phyloP scores from a whole-genome alignment of 257 asterid species.

The Craterostigma plantagineum region DNA sequence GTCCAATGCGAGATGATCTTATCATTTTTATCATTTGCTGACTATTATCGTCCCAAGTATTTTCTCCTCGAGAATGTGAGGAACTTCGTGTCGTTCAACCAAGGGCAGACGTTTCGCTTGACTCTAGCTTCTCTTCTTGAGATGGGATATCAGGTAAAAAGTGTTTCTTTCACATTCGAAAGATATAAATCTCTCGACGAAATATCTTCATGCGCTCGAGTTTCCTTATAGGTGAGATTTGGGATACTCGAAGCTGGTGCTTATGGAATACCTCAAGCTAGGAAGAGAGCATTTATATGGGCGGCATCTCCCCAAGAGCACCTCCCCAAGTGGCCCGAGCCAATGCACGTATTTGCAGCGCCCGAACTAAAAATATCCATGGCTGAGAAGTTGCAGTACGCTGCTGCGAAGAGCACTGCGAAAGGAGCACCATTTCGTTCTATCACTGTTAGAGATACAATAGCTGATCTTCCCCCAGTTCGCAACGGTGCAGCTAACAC shows the following conservation, averaged over 20 bases:
- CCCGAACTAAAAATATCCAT: conserved; percentile 64
- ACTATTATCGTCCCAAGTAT: conserved; percentile 75
- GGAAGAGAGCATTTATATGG: conserved; percentile 97
- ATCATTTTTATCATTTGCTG: conserved; percentile 86
- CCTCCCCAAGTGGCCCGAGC: conserved; percentile 98
- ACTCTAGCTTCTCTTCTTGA: conserved; percentile 86
- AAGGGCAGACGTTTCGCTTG: conserved; percentile 87
- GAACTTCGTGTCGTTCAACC: conserved; percentile 86
- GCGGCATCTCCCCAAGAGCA: conserved; percentile 82
- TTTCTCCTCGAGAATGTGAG: conserved; percentile 93
- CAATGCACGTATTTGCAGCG: conserved; percentile 84
- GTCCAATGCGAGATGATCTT: conserved; percentile 97
- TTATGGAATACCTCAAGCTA: conserved; percentile 85
- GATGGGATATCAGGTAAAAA: conserved; percentile 90
- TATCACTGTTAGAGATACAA: conserved; percentile 89
- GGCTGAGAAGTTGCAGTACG: conserved; percentile 36
- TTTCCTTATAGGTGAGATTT: conserved; percentile 35
- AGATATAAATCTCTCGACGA: too few relatives aligned
- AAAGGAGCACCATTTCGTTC: conserved; percentile 91
- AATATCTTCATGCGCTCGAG: conserved; percentile 4
- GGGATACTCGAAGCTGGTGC: conserved; percentile 98
- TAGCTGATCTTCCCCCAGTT: conserved; percentile 89
- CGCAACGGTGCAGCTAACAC: conserved; percentile 59
- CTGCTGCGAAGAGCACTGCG: conserved; percentile 74
- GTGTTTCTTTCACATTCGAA: too few relatives aligned